Percentiles rank a stretch among this genome's conserved stretches.
Conservation (phyloP, 768 basidiomycete genomes). For the Pleurotus tuoliensis region DNA sequence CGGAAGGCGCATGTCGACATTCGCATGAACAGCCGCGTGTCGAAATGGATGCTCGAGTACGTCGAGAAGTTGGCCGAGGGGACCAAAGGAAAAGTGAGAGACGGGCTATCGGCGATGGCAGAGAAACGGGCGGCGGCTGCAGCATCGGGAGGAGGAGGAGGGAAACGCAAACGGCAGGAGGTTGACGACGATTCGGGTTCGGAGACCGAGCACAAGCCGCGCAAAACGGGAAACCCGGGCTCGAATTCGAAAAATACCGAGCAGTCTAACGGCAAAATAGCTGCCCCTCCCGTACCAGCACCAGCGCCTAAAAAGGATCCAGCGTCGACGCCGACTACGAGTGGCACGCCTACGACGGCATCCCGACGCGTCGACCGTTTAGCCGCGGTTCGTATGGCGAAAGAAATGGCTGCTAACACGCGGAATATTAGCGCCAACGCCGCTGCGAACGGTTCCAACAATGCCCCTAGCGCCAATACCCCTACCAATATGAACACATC, state of each 20-base stretch:
- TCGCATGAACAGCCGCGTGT: conserved; percentile 55
- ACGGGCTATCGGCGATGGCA: neutral
- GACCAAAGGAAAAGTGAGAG: neutral
- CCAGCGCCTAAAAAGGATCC: neutral
- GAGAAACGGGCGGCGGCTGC: neutral
- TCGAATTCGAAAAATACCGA: neutral
- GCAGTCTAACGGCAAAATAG: neutral
- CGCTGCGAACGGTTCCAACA: neutral
- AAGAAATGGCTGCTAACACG: neutral
- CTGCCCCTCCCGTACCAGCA: neutral
- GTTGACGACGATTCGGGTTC: neutral
- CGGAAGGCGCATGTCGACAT: conserved; percentile 58
- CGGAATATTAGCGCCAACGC: neutral
- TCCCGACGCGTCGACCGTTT: neutral
- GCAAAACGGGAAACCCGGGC: neutral
- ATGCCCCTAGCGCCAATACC: neutral
- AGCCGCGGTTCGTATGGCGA: neutral
- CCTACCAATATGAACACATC: neutral
- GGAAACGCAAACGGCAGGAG: neutral
- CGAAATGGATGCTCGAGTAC: conserved; percentile 52
- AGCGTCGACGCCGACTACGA: neutral
- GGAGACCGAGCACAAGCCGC: neutral
- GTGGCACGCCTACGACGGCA: no score
- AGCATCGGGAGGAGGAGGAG: neutral
- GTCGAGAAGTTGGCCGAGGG: conserved; percentile 29